Evolutionary conservation across 495 filamentous ascomycete species (phyloP), one percentile per base, ranked within the genome.

Genomic region (Xylaria scruposa): DNA sequence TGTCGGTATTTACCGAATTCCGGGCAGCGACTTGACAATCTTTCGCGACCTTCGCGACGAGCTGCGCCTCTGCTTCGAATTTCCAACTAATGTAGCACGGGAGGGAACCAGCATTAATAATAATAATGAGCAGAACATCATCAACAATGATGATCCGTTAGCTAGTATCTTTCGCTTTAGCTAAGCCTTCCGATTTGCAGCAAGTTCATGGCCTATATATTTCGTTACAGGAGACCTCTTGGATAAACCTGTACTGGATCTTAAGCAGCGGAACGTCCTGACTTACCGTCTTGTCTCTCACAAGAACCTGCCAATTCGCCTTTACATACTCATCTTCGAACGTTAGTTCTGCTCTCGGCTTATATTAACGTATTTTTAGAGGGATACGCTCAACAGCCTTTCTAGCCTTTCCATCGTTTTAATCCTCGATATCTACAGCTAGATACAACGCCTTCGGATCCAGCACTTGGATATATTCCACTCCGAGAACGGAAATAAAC

Each of bases 1-100:
- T 13, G 60, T 38, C 13, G 40, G 40, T 8, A 63, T 63, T 21
- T 47, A 63, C 38, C 60, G 47, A n/a, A 40, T 10, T n/a, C n/a
- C 40, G 46, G 21, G 40, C 7, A 63, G 40, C 40, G 38, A 63
- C 38, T 47, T 46, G 60, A 38, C 47, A 21, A 63, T 40, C 21
- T 63, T 63, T 46, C n/a, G 60, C 60, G 3, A 63, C 38, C 40
- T 31, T 46, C 33, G 60, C 40, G 60, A 63, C 40, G 24, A 63
- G 40, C 21, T 63, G 40, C 40, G 60, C 21, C 60, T 63, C 60
- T 63, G 60, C 60, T 46, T 44, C 42, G 42, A 17, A 17, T 46
- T 46, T 13, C 13, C 4, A 46, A 17, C 0, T 15, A 15, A 46
- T 3, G 17, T 46, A 13, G 17, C 12, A 17, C 42, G 3, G 4